Conservation (phyloP, 1,284 basidiomycete genomes). For the Phellopilus nigrolimitatus region DNA sequence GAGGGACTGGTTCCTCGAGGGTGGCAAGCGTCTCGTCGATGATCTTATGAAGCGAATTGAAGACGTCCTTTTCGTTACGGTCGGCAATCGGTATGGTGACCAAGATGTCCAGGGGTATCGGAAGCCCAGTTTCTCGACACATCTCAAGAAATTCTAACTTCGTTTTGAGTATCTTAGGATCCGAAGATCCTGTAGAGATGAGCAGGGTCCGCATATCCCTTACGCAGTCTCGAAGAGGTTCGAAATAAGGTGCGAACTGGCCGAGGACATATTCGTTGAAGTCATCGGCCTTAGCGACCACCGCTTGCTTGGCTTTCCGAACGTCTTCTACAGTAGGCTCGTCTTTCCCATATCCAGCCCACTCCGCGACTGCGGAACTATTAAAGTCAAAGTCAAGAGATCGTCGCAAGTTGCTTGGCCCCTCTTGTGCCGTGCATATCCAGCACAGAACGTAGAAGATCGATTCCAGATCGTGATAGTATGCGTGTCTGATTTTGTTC, state of each 20-base stretch:
- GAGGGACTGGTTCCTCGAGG: not conserved
- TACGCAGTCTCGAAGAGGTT: not conserved
- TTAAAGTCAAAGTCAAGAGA: not conserved
- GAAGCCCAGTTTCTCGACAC: not conserved
- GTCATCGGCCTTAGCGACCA: not conserved
- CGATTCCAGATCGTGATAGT: slow-evolving; percentile 9
- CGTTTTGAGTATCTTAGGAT: not conserved
- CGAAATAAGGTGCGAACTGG: not conserved
- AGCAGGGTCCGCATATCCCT: not conserved
- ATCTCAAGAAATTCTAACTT: not conserved
- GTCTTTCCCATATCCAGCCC: not conserved
- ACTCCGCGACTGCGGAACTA: not conserved
- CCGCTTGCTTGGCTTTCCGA: not conserved
- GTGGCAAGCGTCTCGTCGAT: not conserved
- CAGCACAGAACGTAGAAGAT: slow-evolving; percentile 5
- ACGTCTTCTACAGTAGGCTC: not conserved
- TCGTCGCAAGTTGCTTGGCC: not conserved
- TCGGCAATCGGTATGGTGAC: not conserved
- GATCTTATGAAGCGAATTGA: not conserved
- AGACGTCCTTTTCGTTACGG: not conserved
- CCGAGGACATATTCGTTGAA: not conserved
- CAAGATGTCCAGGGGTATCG: not conserved
- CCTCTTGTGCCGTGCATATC: slow-evolving; percentile 1
- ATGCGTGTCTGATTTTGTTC: not conserved
- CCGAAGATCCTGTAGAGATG: not conserved